These are phyloP conservation scores for Daldinia childiae DNA, from an alignment of 495 filamentous ascomycete genomes.

Conservation along the genomic window DNA sequence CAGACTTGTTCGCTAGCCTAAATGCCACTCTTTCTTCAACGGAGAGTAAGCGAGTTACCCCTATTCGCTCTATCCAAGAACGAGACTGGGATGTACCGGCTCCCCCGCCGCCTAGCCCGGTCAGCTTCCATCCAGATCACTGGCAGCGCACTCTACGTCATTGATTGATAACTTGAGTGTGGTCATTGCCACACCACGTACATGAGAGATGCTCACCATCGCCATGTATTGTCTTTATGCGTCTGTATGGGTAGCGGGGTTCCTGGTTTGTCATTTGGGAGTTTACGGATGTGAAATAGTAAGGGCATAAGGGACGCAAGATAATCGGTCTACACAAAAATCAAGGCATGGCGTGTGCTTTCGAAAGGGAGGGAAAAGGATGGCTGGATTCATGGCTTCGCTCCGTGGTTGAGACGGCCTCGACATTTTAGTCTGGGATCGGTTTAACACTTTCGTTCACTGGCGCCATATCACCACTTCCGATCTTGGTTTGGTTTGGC, in stretches of 20 bases:
- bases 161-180: constrained; percentile 25
- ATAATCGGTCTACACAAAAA: constrained; percentile 50
- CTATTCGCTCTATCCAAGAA: constrained; percentile 58
- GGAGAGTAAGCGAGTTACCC: constrained; percentile 48
- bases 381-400: constrained; percentile 32
- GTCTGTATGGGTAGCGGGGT: constrained; percentile 43
- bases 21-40: constrained; percentile 56
- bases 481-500: constrained; percentile 8
- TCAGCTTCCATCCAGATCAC: constrained; percentile 57
- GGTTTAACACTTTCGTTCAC: constrained; percentile 19
- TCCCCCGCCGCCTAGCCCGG: constrained; percentile 60
- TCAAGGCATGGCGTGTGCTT: constrained; percentile 38
- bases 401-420: constrained; percentile 30
- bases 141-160: constrained; percentile 49
- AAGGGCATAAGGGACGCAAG: constrained; percentile 41
- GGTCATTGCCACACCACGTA: background rate
- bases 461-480: constrained; percentile 7
- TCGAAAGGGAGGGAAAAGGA: constrained; percentile 22
- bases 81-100: constrained; percentile 61
- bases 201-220: constrained; percentile 18
- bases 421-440: constrained; percentile 18
- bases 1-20: constrained; percentile 59
- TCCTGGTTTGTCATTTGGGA: constrained; percentile 35
- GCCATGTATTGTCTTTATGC: constrained; percentile 33
- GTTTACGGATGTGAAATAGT: constrained; percentile 42